Conservation (phyloP, 257 asterid genomes). For the Ligustrum vulgare region DNA sequence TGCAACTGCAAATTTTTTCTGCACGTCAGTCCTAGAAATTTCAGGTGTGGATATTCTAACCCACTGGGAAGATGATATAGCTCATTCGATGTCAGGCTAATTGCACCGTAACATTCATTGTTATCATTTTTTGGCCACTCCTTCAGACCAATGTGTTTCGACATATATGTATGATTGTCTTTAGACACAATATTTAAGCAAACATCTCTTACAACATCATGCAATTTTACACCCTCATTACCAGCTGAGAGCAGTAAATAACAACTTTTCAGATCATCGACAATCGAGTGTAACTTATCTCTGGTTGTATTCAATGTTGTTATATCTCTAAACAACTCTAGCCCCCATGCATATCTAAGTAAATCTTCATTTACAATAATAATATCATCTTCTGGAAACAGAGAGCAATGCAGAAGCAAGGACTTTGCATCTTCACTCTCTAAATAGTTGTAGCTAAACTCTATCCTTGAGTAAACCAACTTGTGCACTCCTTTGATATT, state of each 20-base stretch:
- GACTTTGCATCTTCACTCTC: slow-evolving; percentile 16
- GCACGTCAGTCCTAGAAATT: not conserved
- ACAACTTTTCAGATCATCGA: not conserved
- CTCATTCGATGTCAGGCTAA: slow-evolving; percentile 7
- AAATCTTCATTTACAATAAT: not conserved
- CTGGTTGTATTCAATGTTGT: not conserved
- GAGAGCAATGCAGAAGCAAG: slow-evolving; percentile 17
- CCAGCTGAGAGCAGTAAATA: not conserved
- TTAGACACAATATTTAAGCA: slow-evolving; percentile 7
- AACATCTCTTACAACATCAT: slow-evolving; percentile 14
- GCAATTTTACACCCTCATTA: slow-evolving; percentile 4
- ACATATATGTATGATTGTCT: slow-evolving; percentile 7
- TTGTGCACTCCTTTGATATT: not conserved
- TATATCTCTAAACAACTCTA: not conserved
- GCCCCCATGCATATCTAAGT: slow-evolving; percentile 12
- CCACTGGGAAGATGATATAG: slow-evolving; percentile 1
- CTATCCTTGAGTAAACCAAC: slow-evolving; percentile 13
- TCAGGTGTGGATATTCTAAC: slow-evolving; percentile 2
- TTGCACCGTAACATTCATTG: slow-evolving; percentile 1
- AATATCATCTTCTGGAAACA: not conserved
- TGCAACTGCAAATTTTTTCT: not conserved
- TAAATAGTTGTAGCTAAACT: slow-evolving; percentile 17
- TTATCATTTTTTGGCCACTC: slow-evolving; percentile 13
- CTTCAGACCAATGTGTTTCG: slow-evolving; percentile 1
- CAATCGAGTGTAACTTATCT: not conserved